Conservation (phyloP, 2,329 filamentous ascomycete genomes). For the Colletotrichum cereale region DNA sequence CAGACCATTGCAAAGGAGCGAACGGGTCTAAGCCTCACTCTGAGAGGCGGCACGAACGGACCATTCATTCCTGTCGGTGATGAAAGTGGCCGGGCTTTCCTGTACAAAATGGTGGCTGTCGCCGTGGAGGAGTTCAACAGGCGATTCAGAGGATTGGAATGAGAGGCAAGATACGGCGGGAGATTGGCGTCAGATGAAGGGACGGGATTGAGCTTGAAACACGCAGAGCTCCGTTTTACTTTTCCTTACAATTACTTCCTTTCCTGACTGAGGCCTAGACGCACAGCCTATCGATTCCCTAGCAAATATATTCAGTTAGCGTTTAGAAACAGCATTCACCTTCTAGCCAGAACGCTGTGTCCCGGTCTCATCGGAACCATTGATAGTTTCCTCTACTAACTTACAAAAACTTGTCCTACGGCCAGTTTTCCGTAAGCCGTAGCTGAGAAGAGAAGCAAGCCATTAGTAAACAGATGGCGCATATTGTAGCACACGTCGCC, state of each 20-base stretch:
- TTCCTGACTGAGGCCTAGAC: constrained; percentile 8
- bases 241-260: not conserved
- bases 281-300: constrained; percentile 28
- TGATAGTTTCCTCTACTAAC: too few species aligned
- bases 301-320: constrained; percentile 19
- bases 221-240: not conserved
- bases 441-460: not conserved
- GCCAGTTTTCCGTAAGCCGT: not conserved
- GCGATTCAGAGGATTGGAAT: constrained; percentile 63
- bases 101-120: constrained; percentile 75
- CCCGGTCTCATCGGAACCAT: not conserved
- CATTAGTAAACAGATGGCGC: too few species aligned
- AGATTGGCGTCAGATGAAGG: not conserved
- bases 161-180: not conserved
- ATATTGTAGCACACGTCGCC: too few species aligned
- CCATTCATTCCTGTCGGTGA: constrained; percentile 96
- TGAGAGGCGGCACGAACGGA: constrained; percentile 92
- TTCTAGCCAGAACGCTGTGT: too few species aligned
- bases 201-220: not conserved
- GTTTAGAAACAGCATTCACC: not conserved
- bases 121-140: constrained; percentile 77
- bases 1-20: constrained; percentile 98
- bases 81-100: constrained; percentile 76
- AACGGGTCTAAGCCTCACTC: constrained; percentile 88
- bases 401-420: not conserved